phyloP scores from a whole-genome alignment of 2,329 filamentous ascomycete genomes.

The Diaporthe sp. region DNA sequence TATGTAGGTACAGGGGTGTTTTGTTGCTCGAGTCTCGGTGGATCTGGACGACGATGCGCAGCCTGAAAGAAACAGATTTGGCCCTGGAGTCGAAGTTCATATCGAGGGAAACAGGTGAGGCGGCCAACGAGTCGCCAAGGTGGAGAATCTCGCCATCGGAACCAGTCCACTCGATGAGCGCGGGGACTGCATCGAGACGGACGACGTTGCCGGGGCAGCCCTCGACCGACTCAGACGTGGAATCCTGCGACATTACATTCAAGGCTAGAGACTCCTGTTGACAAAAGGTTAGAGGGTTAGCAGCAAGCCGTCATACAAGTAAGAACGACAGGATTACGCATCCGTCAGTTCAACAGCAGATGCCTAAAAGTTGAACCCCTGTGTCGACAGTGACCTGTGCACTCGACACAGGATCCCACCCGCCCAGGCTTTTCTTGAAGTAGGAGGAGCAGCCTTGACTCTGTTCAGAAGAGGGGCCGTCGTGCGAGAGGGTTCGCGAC shows the following conservation, averaged over 20 bases:
- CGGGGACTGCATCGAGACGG: neutral
- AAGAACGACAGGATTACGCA: slow-evolving; percentile 18
- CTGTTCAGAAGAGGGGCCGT: neutral
- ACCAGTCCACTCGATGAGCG: neutral
- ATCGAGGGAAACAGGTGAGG: neutral
- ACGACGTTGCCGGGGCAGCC: neutral
- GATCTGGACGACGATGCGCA: slow-evolving; percentile 13
- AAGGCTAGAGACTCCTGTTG: neutral
- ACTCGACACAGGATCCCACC: slow-evolving; percentile 28
- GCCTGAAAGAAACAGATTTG: neutral
- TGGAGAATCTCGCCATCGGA: neutral
- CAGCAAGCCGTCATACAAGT: neutral
- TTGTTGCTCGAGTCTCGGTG: slow-evolving; percentile 16
- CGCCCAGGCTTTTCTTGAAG: slow-evolving; percentile 19
- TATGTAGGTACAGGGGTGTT: neutral
- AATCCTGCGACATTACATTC: neutral
- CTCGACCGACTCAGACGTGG: neutral
- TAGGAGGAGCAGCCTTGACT: slow-evolving; percentile 20
- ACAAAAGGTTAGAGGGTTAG: neutral
- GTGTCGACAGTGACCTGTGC: slow-evolving; percentile 19
- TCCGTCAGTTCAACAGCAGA: slow-evolving; percentile 21
- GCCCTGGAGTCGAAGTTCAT: neutral
- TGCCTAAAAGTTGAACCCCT: slow-evolving; percentile 18
- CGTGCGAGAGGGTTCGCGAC: neutral
- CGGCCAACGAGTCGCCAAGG: neutral